Evolutionary conservation across 1,284 basidiomycete genomes (phyloP).

Genomic region (Puccinia horiana): DNA sequence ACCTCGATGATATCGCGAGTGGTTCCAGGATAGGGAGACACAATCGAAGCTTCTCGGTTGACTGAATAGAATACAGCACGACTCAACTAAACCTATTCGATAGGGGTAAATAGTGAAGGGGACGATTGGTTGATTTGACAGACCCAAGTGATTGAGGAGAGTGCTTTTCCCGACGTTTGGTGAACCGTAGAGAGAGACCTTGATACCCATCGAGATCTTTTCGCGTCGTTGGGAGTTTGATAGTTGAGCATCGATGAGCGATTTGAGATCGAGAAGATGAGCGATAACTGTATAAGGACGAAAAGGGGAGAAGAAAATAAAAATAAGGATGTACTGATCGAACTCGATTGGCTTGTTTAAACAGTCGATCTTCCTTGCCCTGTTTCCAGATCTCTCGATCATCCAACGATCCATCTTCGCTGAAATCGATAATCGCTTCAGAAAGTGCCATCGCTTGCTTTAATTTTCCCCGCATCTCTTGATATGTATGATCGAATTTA

Average conservation of each 20-base stretch:
- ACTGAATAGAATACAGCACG: constrained; percentile 61
- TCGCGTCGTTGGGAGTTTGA: constrained; percentile 74
- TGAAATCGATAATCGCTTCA: constrained; percentile 87
- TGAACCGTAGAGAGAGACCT: constrained; percentile 80
- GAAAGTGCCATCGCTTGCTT: constrained; percentile 72
- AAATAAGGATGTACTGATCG: neutral
- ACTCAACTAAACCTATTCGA: constrained; percentile 17
- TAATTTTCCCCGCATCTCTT: constrained; percentile 67
- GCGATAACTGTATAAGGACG: neutral
- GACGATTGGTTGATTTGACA: no score
- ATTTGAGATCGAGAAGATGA: constrained; percentile 15
- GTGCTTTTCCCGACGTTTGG: constrained; percentile 87
- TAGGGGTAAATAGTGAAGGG: neutral
- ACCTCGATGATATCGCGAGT: constrained; percentile 81
- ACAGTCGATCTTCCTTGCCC: constrained; percentile 60
- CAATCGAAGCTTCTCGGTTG: constrained; percentile 81
- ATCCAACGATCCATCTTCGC: constrained; percentile 82
- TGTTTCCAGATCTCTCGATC: constrained; percentile 68
- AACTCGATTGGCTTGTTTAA: no score
- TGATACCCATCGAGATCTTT: constrained; percentile 76
- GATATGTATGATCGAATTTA: constrained; percentile 65
- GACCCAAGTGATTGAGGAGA: constrained; percentile 76
- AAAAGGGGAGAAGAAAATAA: neutral
- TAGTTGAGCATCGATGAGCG: constrained; percentile 63
- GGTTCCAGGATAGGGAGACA: constrained; percentile 79